phyloP scores from a whole-genome alignment of 768 basidiomycete species.

The Tephrocybe sp. region DNA sequence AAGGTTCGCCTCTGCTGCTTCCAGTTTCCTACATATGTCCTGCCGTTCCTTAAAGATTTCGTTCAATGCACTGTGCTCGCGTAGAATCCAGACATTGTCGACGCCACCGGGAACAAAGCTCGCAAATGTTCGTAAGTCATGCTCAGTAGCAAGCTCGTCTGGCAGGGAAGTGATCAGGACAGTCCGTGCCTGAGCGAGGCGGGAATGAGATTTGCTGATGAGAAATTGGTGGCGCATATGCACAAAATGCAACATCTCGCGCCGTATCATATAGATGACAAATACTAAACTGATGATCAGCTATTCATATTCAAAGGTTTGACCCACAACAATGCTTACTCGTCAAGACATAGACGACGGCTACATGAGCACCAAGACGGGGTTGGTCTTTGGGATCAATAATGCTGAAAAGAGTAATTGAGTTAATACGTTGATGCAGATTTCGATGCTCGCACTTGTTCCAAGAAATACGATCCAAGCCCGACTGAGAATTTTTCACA shows the following conservation, averaged over 20 bases:
- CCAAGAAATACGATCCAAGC: constrained; percentile 50
- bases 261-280: constrained; percentile 58
- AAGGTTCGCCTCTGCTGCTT: constrained; percentile 46
- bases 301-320: constrained; percentile 6
- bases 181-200: constrained; percentile 63
- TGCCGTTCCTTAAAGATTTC: constrained; percentile 42
- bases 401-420: constrained; percentile 26
- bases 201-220: constrained; percentile 56
- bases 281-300: constrained; percentile 40
- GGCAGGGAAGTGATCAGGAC: constrained; percentile 69
- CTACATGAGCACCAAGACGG: constrained; percentile 57
- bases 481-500: constrained; percentile 30
- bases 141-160: constrained; percentile 48
- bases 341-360: constrained; percentile 50
- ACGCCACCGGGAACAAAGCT: constrained; percentile 71
- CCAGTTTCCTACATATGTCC: constrained; percentile 52
- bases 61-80: constrained; percentile 47
- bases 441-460: constrained; percentile 39
- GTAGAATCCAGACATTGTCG: constrained; percentile 66
- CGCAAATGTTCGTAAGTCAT: constrained; percentile 49
- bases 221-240: constrained; percentile 59
- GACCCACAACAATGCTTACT: constrained; percentile 29
- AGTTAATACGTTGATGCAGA: neutral
- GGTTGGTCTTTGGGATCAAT: constrained; percentile 33
- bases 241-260: constrained; percentile 58